These are phyloP conservation scores for Lactarius sanguifluus DNA, from an alignment of 768 basidiomycete species.

Conservation along the genomic window DNA sequence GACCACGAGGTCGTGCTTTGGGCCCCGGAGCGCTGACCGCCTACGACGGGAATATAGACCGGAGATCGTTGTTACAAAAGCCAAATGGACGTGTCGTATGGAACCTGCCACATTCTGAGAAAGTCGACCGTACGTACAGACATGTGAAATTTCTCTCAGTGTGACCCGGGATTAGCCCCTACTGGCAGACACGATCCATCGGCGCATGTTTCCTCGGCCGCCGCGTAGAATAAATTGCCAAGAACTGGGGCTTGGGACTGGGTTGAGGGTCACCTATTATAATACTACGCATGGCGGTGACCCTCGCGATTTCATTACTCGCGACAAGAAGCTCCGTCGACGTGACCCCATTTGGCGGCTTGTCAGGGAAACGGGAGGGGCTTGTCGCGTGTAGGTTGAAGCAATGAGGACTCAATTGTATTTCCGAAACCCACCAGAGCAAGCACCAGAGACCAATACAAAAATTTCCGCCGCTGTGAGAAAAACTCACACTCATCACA, in stretches of 20 bases:
- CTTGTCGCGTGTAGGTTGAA: conserved; percentile 7
- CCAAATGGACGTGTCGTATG: not conserved
- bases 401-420: not conserved
- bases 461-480: not conserved
- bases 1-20: not conserved
- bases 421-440: not conserved
- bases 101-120: not conserved
- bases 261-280: not conserved
- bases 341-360: conserved; percentile 10
- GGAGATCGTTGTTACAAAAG: conserved; percentile 1
- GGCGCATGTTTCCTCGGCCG: conserved; percentile 7
- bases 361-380: conserved; percentile 19
- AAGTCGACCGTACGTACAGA: not conserved
- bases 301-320: conserved; percentile 1
- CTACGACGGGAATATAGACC: not conserved
- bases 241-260: conserved; percentile 1
- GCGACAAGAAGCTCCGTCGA: conserved; percentile 4
- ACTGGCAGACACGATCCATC: not conserved
- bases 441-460: not conserved
- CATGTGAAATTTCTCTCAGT: conserved; percentile 12
- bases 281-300: not conserved
- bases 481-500: not conserved
- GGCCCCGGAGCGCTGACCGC: not conserved
- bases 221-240: conserved; percentile 1
- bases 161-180: conserved; percentile 3